Evolutionary conservation across 306 rosid genomes (phyloP), one percentile per base, ranked within the genome.

Genomic region (Sesbania bispinosa): DNA sequence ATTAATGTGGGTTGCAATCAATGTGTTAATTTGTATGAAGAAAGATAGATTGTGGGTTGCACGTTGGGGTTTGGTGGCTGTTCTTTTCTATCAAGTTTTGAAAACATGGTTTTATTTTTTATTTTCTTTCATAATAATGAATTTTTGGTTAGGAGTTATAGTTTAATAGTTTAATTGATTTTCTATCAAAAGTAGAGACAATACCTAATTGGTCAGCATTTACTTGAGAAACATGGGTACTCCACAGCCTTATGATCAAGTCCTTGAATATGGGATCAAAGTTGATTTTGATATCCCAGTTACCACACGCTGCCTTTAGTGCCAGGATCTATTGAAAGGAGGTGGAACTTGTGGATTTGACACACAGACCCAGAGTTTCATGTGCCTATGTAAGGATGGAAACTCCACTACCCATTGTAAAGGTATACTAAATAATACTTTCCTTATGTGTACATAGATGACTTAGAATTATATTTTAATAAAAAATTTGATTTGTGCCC

Each of bases 311-410:
- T 94, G 99, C 79, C 96, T 94, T 71, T 93, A 79, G 71, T 94
- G 97, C 36, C 89, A 90, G 55, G 98, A 94, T 61, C 83, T 82
- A 3, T 18, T 76, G 72, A 94, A 89, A 46, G 97, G 98, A 5
- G 93, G 88, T 6, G 98, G 98, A 0, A 86, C 85, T 18, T 94
- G 98, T 71, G 99, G 99, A 29, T 94, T 87, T 75, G 88, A 89
- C 21, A 80, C 85, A 0, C 29, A 38, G n/a, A 74, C 71, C 0
- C 90, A 85, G 60, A 82, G 55, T 48, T 94, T 94, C 79, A 7
- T 77, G 84, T 94, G 99, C 69, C 81, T 89, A 0, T 94, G 98
- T 71, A 88, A 61, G 36, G 79, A 76, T 30, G 86, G 88, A 52
- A 94, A 94, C 73, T 81, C 86, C 48, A 91, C 96, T 32, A 87